Evolutionary conservation across 306 rosid genomes (phyloP).

Genomic region (Dicorynia guianensis): DNA sequence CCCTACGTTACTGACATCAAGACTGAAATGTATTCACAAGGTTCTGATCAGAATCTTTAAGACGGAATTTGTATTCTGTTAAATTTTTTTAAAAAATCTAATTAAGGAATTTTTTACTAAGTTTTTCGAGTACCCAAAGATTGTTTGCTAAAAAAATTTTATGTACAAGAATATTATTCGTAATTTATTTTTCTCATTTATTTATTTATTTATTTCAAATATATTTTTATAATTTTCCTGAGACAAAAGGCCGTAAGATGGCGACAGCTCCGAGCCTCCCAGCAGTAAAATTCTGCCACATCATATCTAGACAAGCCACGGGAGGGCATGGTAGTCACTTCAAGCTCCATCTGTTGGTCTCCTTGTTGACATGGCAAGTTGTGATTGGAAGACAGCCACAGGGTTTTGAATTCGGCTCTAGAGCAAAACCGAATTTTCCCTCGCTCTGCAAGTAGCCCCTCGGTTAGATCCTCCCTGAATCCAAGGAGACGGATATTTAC

Average conservation of each 20-base stretch:
- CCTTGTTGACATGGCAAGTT: conserved; percentile 16
- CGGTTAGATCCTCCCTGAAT: conserved; percentile 34
- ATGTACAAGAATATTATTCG: too few species aligned
- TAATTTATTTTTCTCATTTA: not conserved
- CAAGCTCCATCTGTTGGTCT: not conserved
- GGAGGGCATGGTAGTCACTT: conserved; percentile 10
- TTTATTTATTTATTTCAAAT: too few species aligned
- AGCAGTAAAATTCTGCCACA: not conserved
- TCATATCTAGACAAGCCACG: not conserved
- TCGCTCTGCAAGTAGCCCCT: conserved; percentile 25
- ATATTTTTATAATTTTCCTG: not conserved
- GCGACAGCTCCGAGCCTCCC: not conserved
- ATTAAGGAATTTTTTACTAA: too few species aligned
- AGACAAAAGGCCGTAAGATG: not conserved
- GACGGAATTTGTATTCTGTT: too few species aligned
- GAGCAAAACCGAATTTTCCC: conserved; percentile 5
- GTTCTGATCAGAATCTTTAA: conserved; percentile 30
- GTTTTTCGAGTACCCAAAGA: too few species aligned
- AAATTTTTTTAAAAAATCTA: too few species aligned
- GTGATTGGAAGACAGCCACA: not conserved
- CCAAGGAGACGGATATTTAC: conserved; percentile 1
- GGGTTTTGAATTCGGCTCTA: not conserved
- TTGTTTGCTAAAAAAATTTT: too few species aligned
- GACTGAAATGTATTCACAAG: not conserved
- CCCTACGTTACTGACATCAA: conserved; percentile 12